These are phyloP conservation scores for Cercospora sp. DNA, from an alignment of 2,329 filamentous ascomycete genomes.

Conservation along the genomic window DNA sequence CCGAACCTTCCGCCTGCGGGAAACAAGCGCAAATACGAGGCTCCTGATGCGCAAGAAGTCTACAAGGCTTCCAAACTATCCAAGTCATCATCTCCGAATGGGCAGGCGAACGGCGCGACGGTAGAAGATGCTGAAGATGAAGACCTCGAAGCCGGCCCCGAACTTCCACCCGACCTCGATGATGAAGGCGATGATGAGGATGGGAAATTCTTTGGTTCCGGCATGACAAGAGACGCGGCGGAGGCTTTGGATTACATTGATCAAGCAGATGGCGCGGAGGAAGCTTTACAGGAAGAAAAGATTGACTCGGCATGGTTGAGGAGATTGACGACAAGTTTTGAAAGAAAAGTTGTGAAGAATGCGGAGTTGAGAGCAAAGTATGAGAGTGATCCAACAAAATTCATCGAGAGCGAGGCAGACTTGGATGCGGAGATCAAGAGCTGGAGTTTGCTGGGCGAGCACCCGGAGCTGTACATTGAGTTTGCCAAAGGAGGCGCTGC, in stretches of 20 bases:
- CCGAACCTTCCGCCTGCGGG: constrained; percentile 45
- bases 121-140: constrained; percentile 58
- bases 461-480: constrained; percentile 78
- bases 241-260: constrained; percentile 89
- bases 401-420: constrained; percentile 84
- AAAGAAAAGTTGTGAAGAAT: constrained; percentile 88
- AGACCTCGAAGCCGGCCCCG: constrained; percentile 42
- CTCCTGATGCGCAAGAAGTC: constrained; percentile 55
- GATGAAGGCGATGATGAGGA: constrained; percentile 75
- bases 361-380: constrained; percentile 83
- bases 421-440: constrained; percentile 85
- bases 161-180: constrained; percentile 46
- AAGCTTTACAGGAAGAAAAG: constrained; percentile 63
- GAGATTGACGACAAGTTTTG: constrained; percentile 77
- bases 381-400: constrained; percentile 74
- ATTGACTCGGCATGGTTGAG: constrained; percentile 83
- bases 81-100: constrained; percentile 49
- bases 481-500: constrained; percentile 71
- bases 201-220: constrained; percentile 92
- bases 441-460: constrained; percentile 82
- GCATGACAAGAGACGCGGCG: constrained; percentile 76
- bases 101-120: constrained; percentile 52
- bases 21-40: constrained; percentile 61
- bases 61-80: constrained; percentile 62
- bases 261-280: constrained; percentile 54